Evolutionary conservation across 345 rosid species (phyloP).

Genomic region (Acer campestre): DNA sequence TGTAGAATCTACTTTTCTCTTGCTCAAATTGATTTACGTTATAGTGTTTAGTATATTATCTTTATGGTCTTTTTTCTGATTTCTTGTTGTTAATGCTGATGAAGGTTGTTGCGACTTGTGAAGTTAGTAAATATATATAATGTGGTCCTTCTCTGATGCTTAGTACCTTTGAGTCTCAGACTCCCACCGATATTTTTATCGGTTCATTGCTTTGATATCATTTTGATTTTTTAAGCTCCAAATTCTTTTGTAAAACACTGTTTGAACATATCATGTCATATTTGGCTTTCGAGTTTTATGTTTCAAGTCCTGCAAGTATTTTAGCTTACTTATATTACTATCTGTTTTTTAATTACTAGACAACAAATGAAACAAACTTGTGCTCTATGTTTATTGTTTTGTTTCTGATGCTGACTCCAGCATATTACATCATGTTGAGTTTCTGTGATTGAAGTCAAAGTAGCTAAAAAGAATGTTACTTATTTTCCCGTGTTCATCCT

Average conservation of each 20-base stretch:
- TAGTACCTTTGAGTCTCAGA: background rate
- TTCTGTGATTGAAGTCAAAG: background rate
- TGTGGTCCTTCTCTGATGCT: background rate
- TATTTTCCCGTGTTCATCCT: conserved; percentile 12
- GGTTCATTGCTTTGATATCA: background rate
- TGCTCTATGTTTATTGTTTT: background rate
- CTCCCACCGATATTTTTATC: background rate
- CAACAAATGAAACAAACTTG: background rate
- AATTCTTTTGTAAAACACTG: background rate
- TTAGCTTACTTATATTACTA: background rate
- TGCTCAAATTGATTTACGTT: background rate
- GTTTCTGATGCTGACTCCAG: background rate
- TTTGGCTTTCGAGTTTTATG: background rate
- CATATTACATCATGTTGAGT: conserved; percentile 2
- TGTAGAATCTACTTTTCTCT: background rate
- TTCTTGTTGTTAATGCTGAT: background rate
- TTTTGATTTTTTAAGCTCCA: background rate
- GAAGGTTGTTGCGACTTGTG: background rate
- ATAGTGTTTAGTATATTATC: background rate
- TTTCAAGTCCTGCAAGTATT: background rate
- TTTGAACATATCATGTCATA: background rate
- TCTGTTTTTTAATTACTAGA: background rate
- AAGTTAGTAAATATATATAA: background rate
- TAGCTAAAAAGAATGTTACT: background rate
- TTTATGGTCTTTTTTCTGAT: background rate